Evolutionary conservation across 179 eudicot species (phyloP), one percentile per base, ranked within the genome.

Genomic region (Monotropa hypopitys): DNA sequence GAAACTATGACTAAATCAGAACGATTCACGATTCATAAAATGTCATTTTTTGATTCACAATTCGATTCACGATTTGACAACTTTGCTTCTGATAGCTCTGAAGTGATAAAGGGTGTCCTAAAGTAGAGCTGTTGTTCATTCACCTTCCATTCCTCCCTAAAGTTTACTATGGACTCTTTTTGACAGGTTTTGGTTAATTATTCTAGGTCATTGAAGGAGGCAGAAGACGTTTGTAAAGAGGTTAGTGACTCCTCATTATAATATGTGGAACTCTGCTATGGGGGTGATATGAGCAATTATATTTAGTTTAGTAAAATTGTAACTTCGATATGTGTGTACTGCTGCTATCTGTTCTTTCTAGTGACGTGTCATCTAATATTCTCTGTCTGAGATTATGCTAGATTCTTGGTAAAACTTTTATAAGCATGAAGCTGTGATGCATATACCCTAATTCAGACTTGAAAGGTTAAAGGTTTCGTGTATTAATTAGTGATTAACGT

Each of bases 101-200:
- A 5, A 33, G 77, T 42, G 33, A 70, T 68, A 42, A 38, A 21
- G 20, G 1, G 66, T 28, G 45, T 9, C 49, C 38, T n/a, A 10
- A 35, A 47, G 71, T 32, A 15, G 50, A 7, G 59, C 16, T 7
- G 54, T 5, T 54, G 47, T 72, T 45, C 18, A 42, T 70, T 70
- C 16, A 7, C 4, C 11, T 51, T 42, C 26, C 5, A 8, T 66
- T 72, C 18, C n/a, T 70, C 40, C 78, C 11, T 26, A 20, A 70
- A 43, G 33, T 59, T 83, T 61, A 73, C 79, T 23, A 23, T 23
- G 15, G 30, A 56, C 73, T 80, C 66, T 77, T 46, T 66, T 32
- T 80, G 81, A 72, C 88, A 90, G 97, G 97, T 93, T 73, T 87
- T 93, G 81, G 94, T 93, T 59, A 94, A 94, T 76, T 88, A 88